Percentiles rank a stretch among this genome's conserved stretches.
Conservation (phyloP, 1,284 basidiomycete species). For the Trametes hirsuta region DNA sequence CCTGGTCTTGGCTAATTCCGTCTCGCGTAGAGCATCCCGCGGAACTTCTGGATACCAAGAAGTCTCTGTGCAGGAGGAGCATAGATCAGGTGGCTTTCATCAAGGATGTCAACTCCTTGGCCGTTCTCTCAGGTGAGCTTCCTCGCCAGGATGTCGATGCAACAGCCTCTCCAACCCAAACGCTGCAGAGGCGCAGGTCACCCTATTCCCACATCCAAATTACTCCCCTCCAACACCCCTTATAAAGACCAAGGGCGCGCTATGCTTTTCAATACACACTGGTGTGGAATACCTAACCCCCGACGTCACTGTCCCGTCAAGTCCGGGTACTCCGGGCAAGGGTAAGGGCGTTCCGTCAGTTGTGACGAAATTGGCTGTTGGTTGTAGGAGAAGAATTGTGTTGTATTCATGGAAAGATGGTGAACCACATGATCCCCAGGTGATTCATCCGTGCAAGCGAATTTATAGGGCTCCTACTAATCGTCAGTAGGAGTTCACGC, state of each 20-base stretch:
- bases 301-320: conserved; percentile 21
- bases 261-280: conserved; percentile 79
- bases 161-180: background rate
- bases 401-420: conserved; percentile 89
- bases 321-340: conserved; percentile 38
- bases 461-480: conserved; percentile 6
- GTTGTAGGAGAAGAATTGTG: conserved; percentile 84
- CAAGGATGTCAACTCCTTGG: conserved; percentile 81
- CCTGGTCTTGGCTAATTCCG: conserved; percentile 18
- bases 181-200: conserved; percentile 61
- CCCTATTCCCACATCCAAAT: conserved; percentile 64
- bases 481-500: conserved; percentile 65
- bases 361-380: conserved; percentile 82
- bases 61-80: conserved; percentile 52
- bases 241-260: conserved; percentile 74
- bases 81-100: conserved; percentile 90
- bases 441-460: conserved; percentile 36
- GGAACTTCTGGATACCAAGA: conserved; percentile 68
- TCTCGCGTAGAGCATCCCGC: conserved; percentile 41
- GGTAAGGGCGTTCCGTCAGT: conserved; percentile 56
- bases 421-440: conserved; percentile 76
- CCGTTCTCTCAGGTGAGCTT: conserved; percentile 79
- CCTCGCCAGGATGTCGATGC: background rate
- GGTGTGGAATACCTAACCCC: conserved; percentile 50
- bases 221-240: conserved; percentile 74